Base-by-base conservation (phyloP, 1,284 basidiomycete species). In the Coniferiporia sulphurascens region DNA sequence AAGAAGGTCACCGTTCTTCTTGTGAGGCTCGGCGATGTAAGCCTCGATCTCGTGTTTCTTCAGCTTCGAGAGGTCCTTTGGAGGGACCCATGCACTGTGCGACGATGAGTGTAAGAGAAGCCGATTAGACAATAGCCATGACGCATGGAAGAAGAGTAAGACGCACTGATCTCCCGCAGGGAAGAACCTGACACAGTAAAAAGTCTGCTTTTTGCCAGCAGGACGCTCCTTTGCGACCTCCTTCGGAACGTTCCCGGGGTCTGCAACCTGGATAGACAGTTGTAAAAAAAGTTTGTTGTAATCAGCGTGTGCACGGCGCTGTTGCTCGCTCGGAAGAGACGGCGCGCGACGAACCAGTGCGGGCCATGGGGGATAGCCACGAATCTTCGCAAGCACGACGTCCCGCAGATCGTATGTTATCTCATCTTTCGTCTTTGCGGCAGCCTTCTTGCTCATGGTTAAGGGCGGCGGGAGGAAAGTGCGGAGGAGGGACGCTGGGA, bases 331-430 rank as follows among this genome's bases (percentile, higher is more conserved):
- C 52, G 27, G 35, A 55, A 58, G 55, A 57, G 41, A 64, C 15
- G 56, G 52, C 43, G 63, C 59, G 62, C 49, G 60, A 76, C 87
- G 70, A 68, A 93, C 93, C 77, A 89, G 88, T 69, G 85, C 91
- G 61, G 93, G 93, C 95, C 95, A 98, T 34, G 90, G 82, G 12
- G 96, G 93, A 76, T 82, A 98, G 13, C 96, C 95, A 75, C 91
- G 91, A 70, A 99, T 78, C 78, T 97, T 95, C 44, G 85, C 93
- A 61, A 98, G 84, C 36, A 98, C 94, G 67, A 94, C 81, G 71
- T 97, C 94, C 70, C 89, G 81, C 58, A 78, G 66, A 41, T 78
- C 74, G 71, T 82, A 87, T 63, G 73, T 74, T 35, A 74, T 73
- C 65, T 76, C 76, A 71, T 73, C 71, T 19, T 56, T 56, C 6